Conservation (phyloP, 257 asterid genomes). For the Voacanga thouarsii region DNA sequence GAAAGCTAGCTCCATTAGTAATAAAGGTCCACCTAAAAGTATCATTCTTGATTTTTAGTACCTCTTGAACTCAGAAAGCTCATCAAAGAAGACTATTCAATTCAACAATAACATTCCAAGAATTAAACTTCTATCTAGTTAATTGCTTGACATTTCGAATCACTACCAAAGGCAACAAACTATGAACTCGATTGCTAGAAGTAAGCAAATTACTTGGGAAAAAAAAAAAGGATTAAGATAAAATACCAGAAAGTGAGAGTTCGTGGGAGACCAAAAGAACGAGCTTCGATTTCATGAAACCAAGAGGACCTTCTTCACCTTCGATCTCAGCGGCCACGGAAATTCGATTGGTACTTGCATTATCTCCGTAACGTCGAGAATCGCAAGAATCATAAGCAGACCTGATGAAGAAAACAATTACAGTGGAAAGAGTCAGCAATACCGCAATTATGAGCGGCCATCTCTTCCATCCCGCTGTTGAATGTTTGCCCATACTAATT, state of each 20-base stretch:
- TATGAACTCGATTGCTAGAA: background rate
- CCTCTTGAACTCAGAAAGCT: background rate
- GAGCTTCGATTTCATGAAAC: slow-evolving; percentile 73
- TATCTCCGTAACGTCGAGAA: slow-evolving; percentile 28
- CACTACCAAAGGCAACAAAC: background rate
- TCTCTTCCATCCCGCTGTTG: background rate
- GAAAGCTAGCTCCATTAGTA: slow-evolving; percentile 84
- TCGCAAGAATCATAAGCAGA: slow-evolving; percentile 59
- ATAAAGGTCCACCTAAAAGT: slow-evolving; percentile 67
- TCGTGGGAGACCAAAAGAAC: slow-evolving; percentile 80
- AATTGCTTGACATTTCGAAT: background rate
- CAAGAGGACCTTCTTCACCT: slow-evolving; percentile 41
- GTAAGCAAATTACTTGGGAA: background rate
- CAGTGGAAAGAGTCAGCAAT: slow-evolving; percentile 2
- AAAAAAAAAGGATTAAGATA: background rate
- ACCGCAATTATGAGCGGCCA: slow-evolving; percentile 6
- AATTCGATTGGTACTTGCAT: slow-evolving; percentile 19
- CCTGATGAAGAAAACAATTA: slow-evolving; percentile 59
- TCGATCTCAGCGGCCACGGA: slow-evolving; percentile 18
- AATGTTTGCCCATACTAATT: background rate
- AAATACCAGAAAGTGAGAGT: slow-evolving; percentile 78
- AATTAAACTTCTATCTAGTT: no score
- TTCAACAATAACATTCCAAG: background rate
- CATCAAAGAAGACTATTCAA: background rate
- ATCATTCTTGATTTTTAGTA: background rate